Percentiles rank a stretch among this genome's conserved stretches.
Conservation (phyloP, 1,284 basidiomycete species). For the Cryptococcus hybrid region DNA sequence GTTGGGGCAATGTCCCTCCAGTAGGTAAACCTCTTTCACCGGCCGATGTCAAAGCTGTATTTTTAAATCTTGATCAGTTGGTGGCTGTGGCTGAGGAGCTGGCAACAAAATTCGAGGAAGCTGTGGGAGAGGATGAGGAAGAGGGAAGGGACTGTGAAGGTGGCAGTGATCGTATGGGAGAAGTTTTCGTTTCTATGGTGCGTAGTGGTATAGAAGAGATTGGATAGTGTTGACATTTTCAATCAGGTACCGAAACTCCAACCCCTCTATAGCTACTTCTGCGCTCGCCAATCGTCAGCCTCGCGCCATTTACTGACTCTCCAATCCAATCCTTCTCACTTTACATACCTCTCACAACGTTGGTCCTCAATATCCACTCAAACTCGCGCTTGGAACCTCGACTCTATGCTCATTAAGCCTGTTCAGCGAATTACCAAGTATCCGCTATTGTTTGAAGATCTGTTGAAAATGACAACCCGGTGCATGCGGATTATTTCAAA, state of each 20-base stretch:
- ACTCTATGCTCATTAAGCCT: conserved; percentile 82
- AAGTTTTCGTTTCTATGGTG: conserved; percentile 71
- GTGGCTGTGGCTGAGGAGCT: conserved; percentile 69
- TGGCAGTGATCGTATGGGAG: conserved; percentile 68
- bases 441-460: conserved; percentile 74
- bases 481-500: conserved; percentile 69
- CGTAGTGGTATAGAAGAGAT: not conserved
- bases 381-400: conserved; percentile 90
- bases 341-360: conserved; percentile 67
- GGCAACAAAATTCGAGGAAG: conserved; percentile 48
- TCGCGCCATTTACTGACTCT: conserved; percentile 62
- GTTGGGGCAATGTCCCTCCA: conserved; percentile 7
- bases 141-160: conserved; percentile 15
- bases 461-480: conserved; percentile 70
- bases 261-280: conserved; percentile 78
- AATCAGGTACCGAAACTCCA: conserved; percentile 71
- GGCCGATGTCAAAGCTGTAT: conserved; percentile 71
- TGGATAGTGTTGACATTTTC: not conserved
- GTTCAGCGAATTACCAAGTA: conserved; percentile 92
- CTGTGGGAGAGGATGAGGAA: conserved; percentile 22
- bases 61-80: conserved; percentile 73
- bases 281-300: conserved; percentile 77
- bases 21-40: conserved; percentile 60
- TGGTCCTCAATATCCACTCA: conserved; percentile 65
- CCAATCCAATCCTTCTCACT: conserved; percentile 39